A percentile compares a stretch with the other conserved stretches of the same genome.
These are phyloP conservation scores for Tetrapisispora fleetii DNA, from an alignment of 805 yeast species.

Conservation along the genomic window DNA sequence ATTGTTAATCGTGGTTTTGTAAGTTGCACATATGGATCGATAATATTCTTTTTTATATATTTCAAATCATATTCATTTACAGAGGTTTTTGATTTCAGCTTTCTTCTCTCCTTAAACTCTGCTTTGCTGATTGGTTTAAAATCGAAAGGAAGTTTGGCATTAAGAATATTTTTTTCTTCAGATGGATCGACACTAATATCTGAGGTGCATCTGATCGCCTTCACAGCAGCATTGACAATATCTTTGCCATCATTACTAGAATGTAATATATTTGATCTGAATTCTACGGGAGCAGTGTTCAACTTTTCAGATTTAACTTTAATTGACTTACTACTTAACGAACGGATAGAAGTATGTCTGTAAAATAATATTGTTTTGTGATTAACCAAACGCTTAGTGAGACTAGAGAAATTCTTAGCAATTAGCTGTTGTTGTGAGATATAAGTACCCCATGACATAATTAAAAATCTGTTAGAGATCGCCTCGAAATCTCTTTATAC, in stretches of 20 bases:
- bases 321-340: neutral
- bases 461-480: neutral
- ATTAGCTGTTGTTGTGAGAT: neutral
- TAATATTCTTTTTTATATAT: slow-evolving; percentile 30
- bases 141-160: slow-evolving; percentile 39
- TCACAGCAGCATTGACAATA: slow-evolving; percentile 16
- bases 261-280: slow-evolving; percentile 27
- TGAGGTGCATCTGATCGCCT: slow-evolving; percentile 30
- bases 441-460: neutral
- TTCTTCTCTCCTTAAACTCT: slow-evolving; percentile 8
- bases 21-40: slow-evolving; percentile 63
- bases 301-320: slow-evolving; percentile 5
- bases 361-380: too few species aligned
- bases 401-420: neutral
- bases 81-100: slow-evolving; percentile 2
- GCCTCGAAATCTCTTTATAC: too few species aligned
- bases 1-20: slow-evolving; percentile 85
- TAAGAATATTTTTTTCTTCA: neutral
- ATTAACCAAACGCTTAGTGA: neutral
- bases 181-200: slow-evolving; percentile 12
- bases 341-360: neutral
- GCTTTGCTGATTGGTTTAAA: slow-evolving; percentile 35
- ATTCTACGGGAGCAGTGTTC: slow-evolving; percentile 32
- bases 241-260: slow-evolving; percentile 4
- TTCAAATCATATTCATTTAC: slow-evolving; percentile 3